phyloP scores from a whole-genome alignment of 164 flowering plant genomes.

The Umbilicus rupestris region DNA sequence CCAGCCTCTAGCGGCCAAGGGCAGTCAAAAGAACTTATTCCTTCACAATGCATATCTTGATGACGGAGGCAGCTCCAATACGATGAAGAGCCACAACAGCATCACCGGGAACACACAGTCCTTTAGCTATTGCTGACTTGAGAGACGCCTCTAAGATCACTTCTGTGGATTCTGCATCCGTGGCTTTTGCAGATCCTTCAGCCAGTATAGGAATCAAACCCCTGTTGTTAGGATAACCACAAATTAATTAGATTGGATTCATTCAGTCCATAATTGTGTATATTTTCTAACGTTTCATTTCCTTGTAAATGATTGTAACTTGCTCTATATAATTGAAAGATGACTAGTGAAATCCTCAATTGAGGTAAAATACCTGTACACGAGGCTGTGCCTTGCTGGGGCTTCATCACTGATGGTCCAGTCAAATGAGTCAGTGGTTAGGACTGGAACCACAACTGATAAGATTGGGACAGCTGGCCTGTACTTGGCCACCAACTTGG shows the following conservation, averaged over 20 bases:
- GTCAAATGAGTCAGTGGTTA: conserved; percentile 70
- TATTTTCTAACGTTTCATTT: no score
- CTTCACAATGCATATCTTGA: conserved; percentile 34
- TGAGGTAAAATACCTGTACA: no score
- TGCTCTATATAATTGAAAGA: no score
- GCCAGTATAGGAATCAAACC: conserved; percentile 67
- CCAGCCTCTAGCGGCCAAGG: no score
- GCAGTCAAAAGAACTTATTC: not conserved
- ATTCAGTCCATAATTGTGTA: no score
- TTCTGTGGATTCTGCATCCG: conserved; percentile 79
- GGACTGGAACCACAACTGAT: conserved; percentile 70
- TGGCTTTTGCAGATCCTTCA: conserved; percentile 81
- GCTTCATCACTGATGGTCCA: conserved; percentile 78
- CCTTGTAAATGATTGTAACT: no score
- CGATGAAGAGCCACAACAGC: conserved; percentile 41
- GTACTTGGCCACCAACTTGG: conserved; percentile 81
- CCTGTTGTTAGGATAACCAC: no score
- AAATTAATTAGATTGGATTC: no score
- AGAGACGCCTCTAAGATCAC: conserved; percentile 75
- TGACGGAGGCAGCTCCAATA: conserved; percentile 37
- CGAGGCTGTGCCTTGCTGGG: conserved; percentile 75
- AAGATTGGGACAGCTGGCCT: conserved; percentile 78
- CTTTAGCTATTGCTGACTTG: conserved; percentile 40
- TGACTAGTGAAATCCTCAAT: no score
- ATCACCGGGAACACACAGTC: conserved; percentile 36